Conservation (phyloP, 257 asterid species). For the Jasminum sambac region DNA sequence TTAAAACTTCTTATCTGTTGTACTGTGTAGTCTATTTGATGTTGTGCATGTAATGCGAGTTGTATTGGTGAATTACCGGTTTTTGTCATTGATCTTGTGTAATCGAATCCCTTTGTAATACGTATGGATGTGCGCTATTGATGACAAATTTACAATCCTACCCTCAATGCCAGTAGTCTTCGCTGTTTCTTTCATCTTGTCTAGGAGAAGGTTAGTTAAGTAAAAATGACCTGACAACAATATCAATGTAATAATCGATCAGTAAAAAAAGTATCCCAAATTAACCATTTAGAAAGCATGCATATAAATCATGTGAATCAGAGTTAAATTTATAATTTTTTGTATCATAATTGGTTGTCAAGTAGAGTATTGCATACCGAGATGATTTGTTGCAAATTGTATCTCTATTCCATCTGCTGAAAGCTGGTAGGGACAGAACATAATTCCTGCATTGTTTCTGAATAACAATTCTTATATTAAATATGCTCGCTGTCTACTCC, state of each 20-base stretch:
- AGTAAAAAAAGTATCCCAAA: not conserved
- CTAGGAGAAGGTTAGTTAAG: conserved; percentile 87
- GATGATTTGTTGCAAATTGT: conserved; percentile 94
- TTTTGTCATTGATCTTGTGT: conserved; percentile 52
- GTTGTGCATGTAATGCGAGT: not conserved
- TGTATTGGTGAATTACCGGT: conserved; percentile 34
- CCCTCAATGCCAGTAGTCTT: conserved; percentile 67
- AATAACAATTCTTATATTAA: not conserved
- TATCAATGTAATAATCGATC: not conserved
- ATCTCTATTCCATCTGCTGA: conserved; percentile 80
- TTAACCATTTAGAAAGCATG: no score
- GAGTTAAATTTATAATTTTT: no score
- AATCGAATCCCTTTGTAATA: conserved; percentile 61
- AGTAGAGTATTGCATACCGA: conserved; percentile 42
- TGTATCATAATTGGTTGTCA: no score
- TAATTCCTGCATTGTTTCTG: conserved; percentile 96
- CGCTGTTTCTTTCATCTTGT: conserved; percentile 81
- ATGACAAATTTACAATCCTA: conserved; percentile 78
- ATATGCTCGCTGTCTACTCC: no score
- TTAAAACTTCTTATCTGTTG: not conserved
- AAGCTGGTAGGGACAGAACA: conserved; percentile 83
- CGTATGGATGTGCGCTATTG: conserved; percentile 70
- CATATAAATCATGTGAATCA: no score
- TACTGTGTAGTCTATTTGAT: not conserved
- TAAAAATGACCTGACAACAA: conserved; percentile 73